Evolutionary conservation across 2,329 filamentous ascomycete genomes (phyloP), one percentile per base, ranked within the genome.

Genomic region (Penicillium sp.): DNA sequence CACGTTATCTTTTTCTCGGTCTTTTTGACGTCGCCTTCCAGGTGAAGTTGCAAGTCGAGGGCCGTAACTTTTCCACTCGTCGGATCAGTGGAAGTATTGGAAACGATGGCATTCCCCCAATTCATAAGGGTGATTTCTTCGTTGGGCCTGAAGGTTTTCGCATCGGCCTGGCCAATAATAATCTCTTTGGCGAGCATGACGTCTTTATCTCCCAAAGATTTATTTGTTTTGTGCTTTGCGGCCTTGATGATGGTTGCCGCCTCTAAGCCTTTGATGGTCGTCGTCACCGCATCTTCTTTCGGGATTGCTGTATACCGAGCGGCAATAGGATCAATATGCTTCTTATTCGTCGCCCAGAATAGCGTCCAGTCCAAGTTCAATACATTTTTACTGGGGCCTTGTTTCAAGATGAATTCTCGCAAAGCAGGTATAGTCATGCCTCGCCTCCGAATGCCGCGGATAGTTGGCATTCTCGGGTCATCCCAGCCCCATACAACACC

Each of bases 1-100:
- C 93, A 97, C 1, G 91, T 97, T 43, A 97, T 85, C 81, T 97
- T 97, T 84, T 97, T 96, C 69, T 91, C 86, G 0, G 93, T 97
- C 68, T 89, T 88, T 81, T 96, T 96, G 73, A 97, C 89, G 71
- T 97, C 92, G 56, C 92, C 92, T 66, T 89, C 84, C 50, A 96
- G 83, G 74, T 97, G 88, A n/a, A 97, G 84, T 74, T 96, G 90
- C 54, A 94, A 80, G 57, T 88, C 87, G 40, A 96, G 80, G 33
- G 76, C 79, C 12, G 85, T 87, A 65, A 96, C 85, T 8, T 5
- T 53, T 20, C 50, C 35, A 18, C 74, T 74, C 28, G 76, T 73
- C 23, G 63, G 60, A 57, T 77, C 72, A 30, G 77, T 76, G 49
- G 83, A 79, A 61, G 77, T 75, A 66, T 74, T 73, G 53, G 71